phyloP scores from a whole-genome alignment of 345 rosid species.

The Pistacia atlantica region DNA sequence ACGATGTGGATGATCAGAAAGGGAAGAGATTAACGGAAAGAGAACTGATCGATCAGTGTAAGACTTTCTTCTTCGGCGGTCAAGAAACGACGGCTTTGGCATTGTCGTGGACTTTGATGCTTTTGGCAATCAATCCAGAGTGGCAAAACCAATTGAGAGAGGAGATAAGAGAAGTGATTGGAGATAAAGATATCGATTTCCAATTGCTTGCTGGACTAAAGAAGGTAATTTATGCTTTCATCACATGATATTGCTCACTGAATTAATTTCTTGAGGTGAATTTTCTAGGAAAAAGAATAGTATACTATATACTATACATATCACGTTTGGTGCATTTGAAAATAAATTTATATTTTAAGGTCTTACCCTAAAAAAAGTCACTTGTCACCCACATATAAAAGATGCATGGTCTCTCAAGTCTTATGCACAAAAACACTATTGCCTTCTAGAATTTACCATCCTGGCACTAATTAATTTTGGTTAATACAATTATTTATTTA shows the following conservation, averaged over 20 bases:
- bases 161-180: slow-evolving; percentile 69
- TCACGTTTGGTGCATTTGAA: too few relatives aligned
- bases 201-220: slow-evolving; percentile 68
- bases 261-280: not conserved
- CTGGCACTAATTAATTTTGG: too few relatives aligned
- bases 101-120: slow-evolving; percentile 83
- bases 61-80: slow-evolving; percentile 94
- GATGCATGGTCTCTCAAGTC: too few relatives aligned
- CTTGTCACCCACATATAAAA: too few relatives aligned
- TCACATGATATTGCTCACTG: slow-evolving; percentile 5
- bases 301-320: not conserved
- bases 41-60: slow-evolving; percentile 88
- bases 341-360: too few relatives aligned
- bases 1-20: slow-evolving; percentile 28
- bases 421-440: too few relatives aligned
- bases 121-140: slow-evolving; percentile 67
- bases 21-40: slow-evolving; percentile 52
- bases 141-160: slow-evolving; percentile 81
- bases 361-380: too few relatives aligned
- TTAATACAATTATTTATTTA: too few relatives aligned
- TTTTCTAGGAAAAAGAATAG: too few relatives aligned
- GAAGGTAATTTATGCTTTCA: slow-evolving; percentile 58
- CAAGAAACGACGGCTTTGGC: slow-evolving; percentile 86
- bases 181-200: slow-evolving; percentile 62
- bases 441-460: too few relatives aligned